Conservation (phyloP, 2,329 filamentous ascomycete species). For the Chaetomium olivaceum region DNA sequence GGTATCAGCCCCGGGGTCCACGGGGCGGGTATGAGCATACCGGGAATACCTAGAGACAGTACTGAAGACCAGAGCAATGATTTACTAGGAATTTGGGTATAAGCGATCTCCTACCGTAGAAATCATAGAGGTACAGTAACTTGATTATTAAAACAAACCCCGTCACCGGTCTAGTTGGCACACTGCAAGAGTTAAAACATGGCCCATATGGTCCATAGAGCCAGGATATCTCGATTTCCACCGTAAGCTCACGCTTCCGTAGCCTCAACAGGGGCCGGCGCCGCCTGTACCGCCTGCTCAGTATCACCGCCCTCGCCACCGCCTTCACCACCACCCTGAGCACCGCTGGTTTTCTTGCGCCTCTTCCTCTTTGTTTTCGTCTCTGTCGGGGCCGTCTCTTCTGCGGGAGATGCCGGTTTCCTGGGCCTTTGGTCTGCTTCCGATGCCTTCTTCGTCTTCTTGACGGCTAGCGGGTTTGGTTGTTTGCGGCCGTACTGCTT, state of each 20-base stretch:
- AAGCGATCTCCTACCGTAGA: background rate
- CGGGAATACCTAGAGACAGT: too few species aligned
- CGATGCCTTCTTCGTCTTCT: slow-evolving; percentile 40
- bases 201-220: background rate
- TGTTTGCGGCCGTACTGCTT: slow-evolving; percentile 37
- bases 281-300: slow-evolving; percentile 13
- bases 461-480: slow-evolving; percentile 40
- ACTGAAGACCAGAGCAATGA: background rate
- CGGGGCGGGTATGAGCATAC: too few species aligned
- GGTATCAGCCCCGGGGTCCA: background rate
- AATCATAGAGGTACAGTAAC: background rate
- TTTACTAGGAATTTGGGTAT: background rate
- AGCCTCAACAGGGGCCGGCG: slow-evolving; percentile 9
- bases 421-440: slow-evolving; percentile 26
- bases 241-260: background rate
- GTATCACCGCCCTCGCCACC: slow-evolving; percentile 16
- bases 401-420: slow-evolving; percentile 31
- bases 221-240: background rate
- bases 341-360: slow-evolving; percentile 31
- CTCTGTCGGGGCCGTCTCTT: slow-evolving; percentile 34
- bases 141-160: background rate
- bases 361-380: slow-evolving; percentile 35
- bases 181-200: background rate
- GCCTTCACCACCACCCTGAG: slow-evolving; percentile 16
- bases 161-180: too few species aligned